Evolutionary conservation across 306 rosid genomes (phyloP), one percentile per base, ranked within the genome.

Genomic region (Oxytropis ochrocephala): DNA sequence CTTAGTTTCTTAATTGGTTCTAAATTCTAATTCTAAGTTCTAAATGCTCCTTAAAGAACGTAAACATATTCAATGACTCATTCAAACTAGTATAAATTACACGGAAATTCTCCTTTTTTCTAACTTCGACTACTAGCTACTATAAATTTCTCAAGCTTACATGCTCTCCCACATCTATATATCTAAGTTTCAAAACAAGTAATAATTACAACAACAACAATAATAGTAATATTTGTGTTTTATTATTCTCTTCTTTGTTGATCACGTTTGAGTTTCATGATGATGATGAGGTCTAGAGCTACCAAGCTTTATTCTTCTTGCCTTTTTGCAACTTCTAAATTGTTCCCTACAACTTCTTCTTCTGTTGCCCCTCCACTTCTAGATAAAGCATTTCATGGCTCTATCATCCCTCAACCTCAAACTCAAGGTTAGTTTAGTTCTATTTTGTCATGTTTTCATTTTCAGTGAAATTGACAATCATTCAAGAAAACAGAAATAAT

Each of bases 221-320:
- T 27, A 59, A 1, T n/a, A 59, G 2, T 8, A 8, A 59, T 56
- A 7, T 19, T 58, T 14, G 9, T 2, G 18, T 57, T 48, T 17
- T 36, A 8, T 10, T 38, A 6, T 75, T 63, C 58, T 29, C 46
- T 47, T 52, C 27, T 69, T 29, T 46, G 50, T 57, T 64, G 48
- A 56, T 61, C 8, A 33, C 36, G 4, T 63, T 75, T 14, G 4
- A 13, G 4, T 41, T 57, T 67, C 36, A 78, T 86, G 68, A 75
- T 82, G 43, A 81, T 87, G 82, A 76, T 79, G 76, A 74, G 73
- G 38, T 46, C 65, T 27, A 74, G 86, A 76, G 76, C 78, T 44
- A 7, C 19, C 67, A 69, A 61, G 54, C 42, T 76, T 4, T 27
- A 30, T 47, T 69, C 79, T 53, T 48, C 78, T 19, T 27, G 57